These are phyloP conservation scores for Aureobasidium mangrovei DNA, from an alignment of 2,329 filamentous ascomycete species.

Conservation along the genomic window DNA sequence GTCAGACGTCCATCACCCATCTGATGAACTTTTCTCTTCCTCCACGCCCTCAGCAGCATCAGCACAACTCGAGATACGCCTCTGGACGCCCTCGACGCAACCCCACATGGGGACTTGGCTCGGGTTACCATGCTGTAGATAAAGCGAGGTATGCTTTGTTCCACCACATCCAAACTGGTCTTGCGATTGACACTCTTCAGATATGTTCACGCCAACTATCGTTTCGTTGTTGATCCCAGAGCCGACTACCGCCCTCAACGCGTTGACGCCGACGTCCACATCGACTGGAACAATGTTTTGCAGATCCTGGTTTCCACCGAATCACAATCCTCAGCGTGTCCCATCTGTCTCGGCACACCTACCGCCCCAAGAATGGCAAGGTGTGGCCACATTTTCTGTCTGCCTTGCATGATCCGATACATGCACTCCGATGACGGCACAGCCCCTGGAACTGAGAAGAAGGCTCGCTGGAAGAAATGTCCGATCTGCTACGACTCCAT, in stretches of 20 bases:
- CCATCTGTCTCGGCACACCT: slow-evolving; percentile 87
- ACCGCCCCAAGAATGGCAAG: slow-evolving; percentile 94
- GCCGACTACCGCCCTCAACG: slow-evolving; percentile 73
- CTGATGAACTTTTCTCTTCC: slow-evolving; percentile 85
- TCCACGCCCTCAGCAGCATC: slow-evolving; percentile 58
- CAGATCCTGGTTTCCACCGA: slow-evolving; percentile 86
- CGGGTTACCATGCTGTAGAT: slow-evolving; percentile 81
- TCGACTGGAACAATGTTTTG: slow-evolving; percentile 85
- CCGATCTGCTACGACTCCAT: slow-evolving; percentile 91
- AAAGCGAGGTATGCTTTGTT: slow-evolving; percentile 61
- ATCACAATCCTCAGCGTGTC: slow-evolving; percentile 81
- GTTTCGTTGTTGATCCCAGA: slow-evolving; percentile 83
- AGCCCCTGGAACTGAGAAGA: slow-evolving; percentile 54
- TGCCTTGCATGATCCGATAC: slow-evolving; percentile 87
- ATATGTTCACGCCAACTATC: slow-evolving; percentile 93
- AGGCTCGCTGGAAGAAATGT: slow-evolving; percentile 82
- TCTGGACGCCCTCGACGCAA: slow-evolving; percentile 47
- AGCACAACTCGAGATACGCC: slow-evolving; percentile 18
- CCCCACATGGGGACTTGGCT: slow-evolving; percentile 75
- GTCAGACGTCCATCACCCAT: slow-evolving; percentile 95
- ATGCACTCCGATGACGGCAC: slow-evolving; percentile 78
- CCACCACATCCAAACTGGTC: neutral
- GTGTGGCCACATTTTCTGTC: slow-evolving; percentile 94
- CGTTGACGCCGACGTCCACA: slow-evolving; percentile 74
- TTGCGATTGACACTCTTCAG: slow-evolving; percentile 32